These are phyloP conservation scores for Eragrostis tef DNA, from an alignment of 202 grass and related monocot genomes.

Conservation along the genomic window DNA sequence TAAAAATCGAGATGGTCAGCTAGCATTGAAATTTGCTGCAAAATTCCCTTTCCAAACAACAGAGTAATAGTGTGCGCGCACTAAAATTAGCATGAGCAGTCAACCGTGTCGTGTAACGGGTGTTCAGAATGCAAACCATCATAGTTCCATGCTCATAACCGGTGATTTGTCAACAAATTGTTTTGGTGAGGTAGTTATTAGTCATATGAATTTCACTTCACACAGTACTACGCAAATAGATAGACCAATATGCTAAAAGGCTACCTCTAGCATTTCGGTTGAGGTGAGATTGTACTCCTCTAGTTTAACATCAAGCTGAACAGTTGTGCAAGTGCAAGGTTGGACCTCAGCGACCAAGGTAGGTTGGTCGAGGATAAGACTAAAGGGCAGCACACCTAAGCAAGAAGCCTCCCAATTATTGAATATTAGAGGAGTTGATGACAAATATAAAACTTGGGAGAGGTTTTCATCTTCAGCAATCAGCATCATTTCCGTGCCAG, in stretches of 20 bases:
- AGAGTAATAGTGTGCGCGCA: too few relatives aligned
- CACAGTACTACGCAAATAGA: too few relatives aligned
- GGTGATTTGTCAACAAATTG: not conserved
- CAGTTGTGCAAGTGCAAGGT: not conserved
- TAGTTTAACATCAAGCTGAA: not conserved
- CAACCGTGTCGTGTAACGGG: too few relatives aligned
- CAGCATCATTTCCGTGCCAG: not conserved
- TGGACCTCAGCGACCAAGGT: not conserved
- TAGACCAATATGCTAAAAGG: not conserved
- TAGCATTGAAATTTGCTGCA: too few relatives aligned
- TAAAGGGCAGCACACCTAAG: not conserved
- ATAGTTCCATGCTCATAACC: too few relatives aligned
- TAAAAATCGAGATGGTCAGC: too few relatives aligned
- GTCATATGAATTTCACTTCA: too few relatives aligned
- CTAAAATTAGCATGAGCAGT: too few relatives aligned
- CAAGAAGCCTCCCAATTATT: slow-evolving; percentile 32
- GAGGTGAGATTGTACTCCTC: not conserved
- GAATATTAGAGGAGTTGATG: slow-evolving; percentile 27
- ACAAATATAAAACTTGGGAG: slow-evolving; percentile 28
- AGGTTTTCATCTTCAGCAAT: not conserved
- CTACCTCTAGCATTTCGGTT: not conserved
- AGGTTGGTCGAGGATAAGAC: slow-evolving; percentile 49
- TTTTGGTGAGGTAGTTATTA: not conserved
- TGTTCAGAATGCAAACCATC: too few relatives aligned
- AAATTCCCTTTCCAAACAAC: too few relatives aligned